These are phyloP conservation scores for Syzygium jambos DNA, from an alignment of 345 rosid genomes.

Conservation along the genomic window DNA sequence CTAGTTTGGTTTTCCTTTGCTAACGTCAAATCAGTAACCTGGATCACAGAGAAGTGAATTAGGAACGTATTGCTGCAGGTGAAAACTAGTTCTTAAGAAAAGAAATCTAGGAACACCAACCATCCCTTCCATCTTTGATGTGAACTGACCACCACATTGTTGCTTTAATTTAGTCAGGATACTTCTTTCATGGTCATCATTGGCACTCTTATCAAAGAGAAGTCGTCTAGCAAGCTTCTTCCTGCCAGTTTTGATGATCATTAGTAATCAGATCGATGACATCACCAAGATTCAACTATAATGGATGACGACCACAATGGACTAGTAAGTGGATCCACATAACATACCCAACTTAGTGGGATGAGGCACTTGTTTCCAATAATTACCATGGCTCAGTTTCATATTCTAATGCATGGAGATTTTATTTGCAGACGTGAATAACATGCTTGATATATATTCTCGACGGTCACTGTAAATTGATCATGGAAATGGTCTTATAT, in stretches of 20 bases:
- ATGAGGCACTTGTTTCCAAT: not conserved
- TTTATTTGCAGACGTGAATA: not conserved
- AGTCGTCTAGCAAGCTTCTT: conserved; percentile 61
- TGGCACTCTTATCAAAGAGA: conserved; percentile 56
- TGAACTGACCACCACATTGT: conserved; percentile 76
- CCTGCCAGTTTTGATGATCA: conserved; percentile 21
- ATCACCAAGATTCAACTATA: not conserved
- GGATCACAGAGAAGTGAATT: conserved; percentile 1
- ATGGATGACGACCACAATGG: not conserved
- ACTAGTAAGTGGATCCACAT: not conserved
- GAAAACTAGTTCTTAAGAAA: not conserved
- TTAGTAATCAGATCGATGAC: not conserved
- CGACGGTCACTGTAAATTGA: not conserved
- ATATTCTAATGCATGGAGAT: not conserved
- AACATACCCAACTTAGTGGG: not conserved
- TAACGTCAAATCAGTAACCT: conserved; percentile 80
- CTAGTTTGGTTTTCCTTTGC: conserved; percentile 74
- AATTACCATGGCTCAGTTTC: not conserved
- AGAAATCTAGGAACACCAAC: conserved; percentile 18
- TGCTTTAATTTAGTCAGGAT: conserved; percentile 69
- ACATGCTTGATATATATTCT: not conserved
- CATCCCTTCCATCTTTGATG: conserved; percentile 85
- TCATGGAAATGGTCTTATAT: not conserved
- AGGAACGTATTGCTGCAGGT: not conserved
- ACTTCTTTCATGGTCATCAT: conserved; percentile 66